phyloP scores from a whole-genome alignment of 2,329 filamentous ascomycete genomes.

The Arthrinium puccinioides region DNA sequence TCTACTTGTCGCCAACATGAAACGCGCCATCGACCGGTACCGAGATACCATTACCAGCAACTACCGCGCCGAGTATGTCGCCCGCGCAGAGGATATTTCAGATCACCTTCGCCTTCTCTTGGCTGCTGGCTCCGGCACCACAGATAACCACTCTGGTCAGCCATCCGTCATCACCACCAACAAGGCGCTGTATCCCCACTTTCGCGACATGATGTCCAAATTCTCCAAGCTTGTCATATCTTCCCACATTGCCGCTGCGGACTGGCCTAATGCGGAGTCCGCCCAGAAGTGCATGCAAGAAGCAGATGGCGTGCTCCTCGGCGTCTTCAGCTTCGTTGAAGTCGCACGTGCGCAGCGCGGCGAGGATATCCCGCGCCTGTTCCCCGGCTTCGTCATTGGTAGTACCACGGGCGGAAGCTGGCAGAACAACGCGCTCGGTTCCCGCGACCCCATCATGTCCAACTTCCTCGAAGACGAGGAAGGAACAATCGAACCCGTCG shows the following conservation, averaged over 20 bases:
- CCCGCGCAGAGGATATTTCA: conserved; percentile 93
- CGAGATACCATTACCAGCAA: conserved; percentile 80
- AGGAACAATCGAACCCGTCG: conserved; percentile 60
- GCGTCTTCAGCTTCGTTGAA: conserved; percentile 94
- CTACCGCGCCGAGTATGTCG: conserved; percentile 83
- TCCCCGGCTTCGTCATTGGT: conserved; percentile 87
- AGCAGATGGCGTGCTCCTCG: conserved; percentile 90
- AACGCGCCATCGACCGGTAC: conserved; percentile 81
- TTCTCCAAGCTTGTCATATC: conserved; percentile 99
- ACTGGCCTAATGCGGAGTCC: conserved; percentile 91
- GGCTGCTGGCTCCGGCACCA: conserved; percentile 93
- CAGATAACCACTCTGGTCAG: conserved; percentile 96
- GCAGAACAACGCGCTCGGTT: conserved; percentile 63
- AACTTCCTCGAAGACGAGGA: conserved; percentile 85
- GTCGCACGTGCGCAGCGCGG: conserved; percentile 89
- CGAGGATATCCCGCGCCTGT: conserved; percentile 85
- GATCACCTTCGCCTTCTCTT: conserved; percentile 89
- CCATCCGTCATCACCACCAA: conserved; percentile 99
- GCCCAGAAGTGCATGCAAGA: conserved; percentile 93
- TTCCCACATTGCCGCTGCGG: conserved; percentile 92
- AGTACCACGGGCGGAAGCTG: conserved; percentile 81
- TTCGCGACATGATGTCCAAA: conserved; percentile 98
- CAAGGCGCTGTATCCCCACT: conserved; percentile 93
- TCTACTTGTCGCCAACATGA: conserved; percentile 86
- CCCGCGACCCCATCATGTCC: conserved; percentile 66